A percentile compares a stretch with the other conserved stretches of the same genome.
Conservation (phyloP, 164 flowering plant species). For the Chimonanthus praecox region DNA sequence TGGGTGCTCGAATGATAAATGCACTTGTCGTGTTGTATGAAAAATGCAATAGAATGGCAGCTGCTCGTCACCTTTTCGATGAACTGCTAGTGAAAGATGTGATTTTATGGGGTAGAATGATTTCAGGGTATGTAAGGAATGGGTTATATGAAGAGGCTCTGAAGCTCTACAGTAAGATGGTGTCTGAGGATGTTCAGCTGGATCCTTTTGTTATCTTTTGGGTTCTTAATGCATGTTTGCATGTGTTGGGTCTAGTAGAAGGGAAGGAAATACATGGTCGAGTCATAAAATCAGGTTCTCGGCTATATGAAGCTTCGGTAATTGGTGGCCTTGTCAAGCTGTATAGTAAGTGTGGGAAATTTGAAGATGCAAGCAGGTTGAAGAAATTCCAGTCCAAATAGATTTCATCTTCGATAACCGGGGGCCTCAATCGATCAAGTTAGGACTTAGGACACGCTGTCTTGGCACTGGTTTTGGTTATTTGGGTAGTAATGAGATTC, state of each 20-base stretch:
- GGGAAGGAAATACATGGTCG: conserved; percentile 9
- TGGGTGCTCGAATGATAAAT: conserved; percentile 9
- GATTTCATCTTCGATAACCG: neutral
- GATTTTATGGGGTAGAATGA: conserved; percentile 8
- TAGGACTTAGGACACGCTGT: neutral
- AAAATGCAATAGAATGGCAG: conserved; percentile 18
- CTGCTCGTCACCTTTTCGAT: conserved; percentile 13
- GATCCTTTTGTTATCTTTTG: conserved; percentile 3
- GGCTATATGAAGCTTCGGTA: neutral
- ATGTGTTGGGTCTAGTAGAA: conserved; percentile 4
- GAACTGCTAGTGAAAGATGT: conserved; percentile 8
- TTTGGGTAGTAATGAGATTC: neutral
- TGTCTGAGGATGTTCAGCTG: conserved; percentile 2
- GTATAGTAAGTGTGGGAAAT: neutral
- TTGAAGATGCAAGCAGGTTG: conserved; percentile 6
- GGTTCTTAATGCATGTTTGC: conserved; percentile 7
- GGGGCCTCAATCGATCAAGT: neutral
- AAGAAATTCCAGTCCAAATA: neutral
- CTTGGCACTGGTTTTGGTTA: neutral
- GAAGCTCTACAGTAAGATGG: conserved; percentile 6
- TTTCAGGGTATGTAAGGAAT: conserved; percentile 12
- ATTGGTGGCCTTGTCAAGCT: conserved; percentile 3
- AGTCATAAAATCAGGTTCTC: neutral
- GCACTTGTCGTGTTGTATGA: conserved; percentile 15
- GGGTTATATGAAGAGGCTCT: conserved; percentile 4